Evolutionary conservation across 176 grass and related monocot genomes (phyloP).

Genomic region (Avena atlantica): DNA sequence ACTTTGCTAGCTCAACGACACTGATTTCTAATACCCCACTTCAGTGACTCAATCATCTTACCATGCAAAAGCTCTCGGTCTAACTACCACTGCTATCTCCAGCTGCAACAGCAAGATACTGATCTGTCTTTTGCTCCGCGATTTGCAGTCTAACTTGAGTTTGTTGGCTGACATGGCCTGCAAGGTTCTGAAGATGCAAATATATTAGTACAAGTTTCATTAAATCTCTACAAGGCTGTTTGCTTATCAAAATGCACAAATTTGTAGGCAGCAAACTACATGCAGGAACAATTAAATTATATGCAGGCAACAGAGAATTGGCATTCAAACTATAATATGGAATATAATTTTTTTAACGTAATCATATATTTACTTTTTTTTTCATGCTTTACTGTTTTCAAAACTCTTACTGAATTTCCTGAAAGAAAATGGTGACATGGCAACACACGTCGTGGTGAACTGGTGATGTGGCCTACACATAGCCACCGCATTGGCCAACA

Average conservation of each 20-base stretch:
- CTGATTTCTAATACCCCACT: not conserved
- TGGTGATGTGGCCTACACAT: not conserved
- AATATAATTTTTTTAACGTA: not conserved
- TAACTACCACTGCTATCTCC: not conserved
- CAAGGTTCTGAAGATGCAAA: not conserved
- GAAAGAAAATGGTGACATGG: not conserved
- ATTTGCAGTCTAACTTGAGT: not conserved
- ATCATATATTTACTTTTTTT: not conserved
- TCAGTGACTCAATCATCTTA: not conserved
- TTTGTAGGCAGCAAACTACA: not conserved
- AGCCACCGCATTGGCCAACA: not conserved
- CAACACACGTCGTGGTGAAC: not conserved
- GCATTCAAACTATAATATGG: not conserved
- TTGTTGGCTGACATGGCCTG: slow-evolving; percentile 18
- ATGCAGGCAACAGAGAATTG: not conserved
- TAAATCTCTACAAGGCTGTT: not conserved
- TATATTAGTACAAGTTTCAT: not conserved
- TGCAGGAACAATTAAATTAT: not conserved
- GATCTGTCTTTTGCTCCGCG: not conserved
- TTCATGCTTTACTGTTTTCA: not conserved
- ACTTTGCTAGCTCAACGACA: not conserved
- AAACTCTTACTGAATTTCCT: not conserved
- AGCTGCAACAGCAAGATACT: not conserved
- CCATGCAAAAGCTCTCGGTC: slow-evolving; percentile 3
- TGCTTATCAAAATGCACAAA: not conserved